Conservation (phyloP, 1,284 basidiomycete species). For the Mycocalia duriaeana region DNA sequence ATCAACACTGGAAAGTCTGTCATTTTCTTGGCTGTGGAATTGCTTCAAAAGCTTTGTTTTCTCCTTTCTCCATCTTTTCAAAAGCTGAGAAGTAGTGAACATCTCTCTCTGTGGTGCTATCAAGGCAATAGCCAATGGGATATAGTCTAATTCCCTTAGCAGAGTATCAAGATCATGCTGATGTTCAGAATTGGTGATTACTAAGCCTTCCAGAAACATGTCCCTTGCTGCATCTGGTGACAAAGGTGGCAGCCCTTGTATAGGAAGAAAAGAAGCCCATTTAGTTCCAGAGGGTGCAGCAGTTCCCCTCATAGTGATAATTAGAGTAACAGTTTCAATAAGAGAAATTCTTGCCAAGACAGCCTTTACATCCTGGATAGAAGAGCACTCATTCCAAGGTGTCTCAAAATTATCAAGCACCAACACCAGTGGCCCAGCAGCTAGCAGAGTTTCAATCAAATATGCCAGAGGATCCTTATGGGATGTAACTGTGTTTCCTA, state of each 20-base stretch:
- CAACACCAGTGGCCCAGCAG: conserved; percentile 6
- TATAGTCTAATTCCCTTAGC: conserved; percentile 4
- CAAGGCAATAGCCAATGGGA: conserved; percentile 6
- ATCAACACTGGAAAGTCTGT: conserved; percentile 3
- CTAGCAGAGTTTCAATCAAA: neutral
- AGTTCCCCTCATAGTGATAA: conserved; percentile 13
- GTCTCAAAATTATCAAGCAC: conserved; percentile 15
- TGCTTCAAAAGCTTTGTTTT: conserved; percentile 1
- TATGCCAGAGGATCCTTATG: neutral
- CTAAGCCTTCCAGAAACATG: conserved; percentile 3
- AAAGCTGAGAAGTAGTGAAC: neutral
- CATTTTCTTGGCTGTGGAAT: neutral
- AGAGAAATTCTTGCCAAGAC: conserved; percentile 9
- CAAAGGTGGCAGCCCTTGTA: conserved; percentile 6
- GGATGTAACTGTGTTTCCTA: conserved; percentile 1
- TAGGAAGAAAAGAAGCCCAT: conserved; percentile 8
- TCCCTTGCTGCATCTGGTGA: conserved; percentile 6
- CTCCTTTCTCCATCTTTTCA: conserved; percentile 5
- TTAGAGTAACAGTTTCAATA: conserved; percentile 9
- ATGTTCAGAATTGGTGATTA: neutral
- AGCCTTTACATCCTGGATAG: conserved; percentile 6
- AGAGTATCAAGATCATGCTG: conserved; percentile 2
- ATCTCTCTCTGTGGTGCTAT: neutral
- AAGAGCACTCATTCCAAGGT: conserved; percentile 10
- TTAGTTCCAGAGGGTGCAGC: conserved; percentile 8